Percentiles rank a stretch among this genome's conserved stretches.
Conservation (phyloP, 176 grass and related monocot species). For the Cenchrus americanus region DNA sequence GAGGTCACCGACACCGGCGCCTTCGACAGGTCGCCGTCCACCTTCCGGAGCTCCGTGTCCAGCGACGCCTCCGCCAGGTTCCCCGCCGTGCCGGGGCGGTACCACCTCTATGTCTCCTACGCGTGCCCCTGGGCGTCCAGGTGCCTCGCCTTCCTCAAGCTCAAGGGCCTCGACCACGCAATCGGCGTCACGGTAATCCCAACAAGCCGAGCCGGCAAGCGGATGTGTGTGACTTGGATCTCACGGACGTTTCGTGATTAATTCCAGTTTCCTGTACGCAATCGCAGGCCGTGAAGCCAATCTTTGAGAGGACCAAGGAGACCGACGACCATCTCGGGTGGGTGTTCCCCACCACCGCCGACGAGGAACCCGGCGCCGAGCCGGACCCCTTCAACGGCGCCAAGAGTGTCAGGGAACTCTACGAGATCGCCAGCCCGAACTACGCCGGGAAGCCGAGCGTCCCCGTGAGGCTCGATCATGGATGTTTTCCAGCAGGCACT, state of each 20-base stretch:
- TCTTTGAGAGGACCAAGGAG: slow-evolving; percentile 85
- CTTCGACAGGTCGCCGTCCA: slow-evolving; percentile 77
- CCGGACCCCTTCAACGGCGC: slow-evolving; percentile 71
- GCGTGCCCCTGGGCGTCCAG: slow-evolving; percentile 93
- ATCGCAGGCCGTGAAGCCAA: slow-evolving; percentile 71
- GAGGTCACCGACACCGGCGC: slow-evolving; percentile 78
- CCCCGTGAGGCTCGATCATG: slow-evolving; percentile 53
- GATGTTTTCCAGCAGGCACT: neutral
- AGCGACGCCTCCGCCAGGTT: slow-evolving; percentile 66
- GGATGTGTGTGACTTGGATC: no score
- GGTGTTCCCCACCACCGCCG: slow-evolving; percentile 67
- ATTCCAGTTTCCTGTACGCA: neutral
- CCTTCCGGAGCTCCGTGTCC: slow-evolving; percentile 81
- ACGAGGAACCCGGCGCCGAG: slow-evolving; percentile 71
- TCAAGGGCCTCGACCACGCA: slow-evolving; percentile 82
- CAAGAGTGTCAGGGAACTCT: slow-evolving; percentile 76
- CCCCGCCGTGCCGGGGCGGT: slow-evolving; percentile 70
- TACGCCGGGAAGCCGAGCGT: slow-evolving; percentile 85
- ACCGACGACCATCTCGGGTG: slow-evolving; percentile 83
- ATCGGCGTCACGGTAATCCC: slow-evolving; percentile 67
- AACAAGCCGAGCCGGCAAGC: no score
- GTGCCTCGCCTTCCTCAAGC: slow-evolving; percentile 87
- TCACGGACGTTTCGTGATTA: neutral
- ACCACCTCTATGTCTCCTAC: slow-evolving; percentile 98
- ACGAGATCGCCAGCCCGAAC: slow-evolving; percentile 79